A percentile compares a stretch with the other conserved stretches of the same genome.
Conservation (phyloP, 768 basidiomycete species). For the Auricularia sp. region DNA sequence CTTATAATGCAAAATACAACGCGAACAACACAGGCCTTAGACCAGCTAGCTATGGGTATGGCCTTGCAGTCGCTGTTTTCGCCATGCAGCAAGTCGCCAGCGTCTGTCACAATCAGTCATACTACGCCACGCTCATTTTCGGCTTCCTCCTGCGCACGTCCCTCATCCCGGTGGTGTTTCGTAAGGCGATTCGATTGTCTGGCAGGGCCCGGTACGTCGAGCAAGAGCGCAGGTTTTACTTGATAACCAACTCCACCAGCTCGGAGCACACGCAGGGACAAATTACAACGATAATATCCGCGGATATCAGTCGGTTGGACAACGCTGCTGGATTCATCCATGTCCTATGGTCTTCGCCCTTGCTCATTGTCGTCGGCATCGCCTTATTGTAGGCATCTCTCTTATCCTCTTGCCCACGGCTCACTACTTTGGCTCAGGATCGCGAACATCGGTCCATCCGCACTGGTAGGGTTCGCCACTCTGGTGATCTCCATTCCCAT, state of each 20-base stretch:
- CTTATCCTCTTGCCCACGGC: neutral
- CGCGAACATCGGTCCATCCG: neutral
- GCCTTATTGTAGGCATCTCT: neutral
- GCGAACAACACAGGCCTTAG: neutral
- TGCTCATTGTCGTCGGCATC: neutral
- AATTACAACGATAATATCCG: slow-evolving; percentile 60
- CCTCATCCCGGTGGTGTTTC: slow-evolving; percentile 39
- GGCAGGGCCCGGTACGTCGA: slow-evolving; percentile 33
- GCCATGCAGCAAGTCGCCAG: neutral
- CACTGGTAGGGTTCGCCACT: neutral
- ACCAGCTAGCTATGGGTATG: neutral
- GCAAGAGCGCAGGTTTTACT: neutral
- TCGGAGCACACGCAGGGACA: slow-evolving; percentile 51
- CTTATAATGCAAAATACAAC: neutral
- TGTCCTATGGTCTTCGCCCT: neutral
- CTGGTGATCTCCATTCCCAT: neutral
- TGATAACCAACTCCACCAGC: neutral
- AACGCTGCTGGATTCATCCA: neutral
- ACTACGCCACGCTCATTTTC: neutral
- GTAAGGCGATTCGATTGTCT: slow-evolving; percentile 59
- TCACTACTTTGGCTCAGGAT: neutral
- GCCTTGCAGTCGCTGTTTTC: neutral
- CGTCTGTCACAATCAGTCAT: neutral
- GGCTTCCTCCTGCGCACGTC: neutral
- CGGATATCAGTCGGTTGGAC: slow-evolving; percentile 10